Evolutionary conservation across 345 rosid species (phyloP).

Genomic region (Lumnitzera racemosa): DNA sequence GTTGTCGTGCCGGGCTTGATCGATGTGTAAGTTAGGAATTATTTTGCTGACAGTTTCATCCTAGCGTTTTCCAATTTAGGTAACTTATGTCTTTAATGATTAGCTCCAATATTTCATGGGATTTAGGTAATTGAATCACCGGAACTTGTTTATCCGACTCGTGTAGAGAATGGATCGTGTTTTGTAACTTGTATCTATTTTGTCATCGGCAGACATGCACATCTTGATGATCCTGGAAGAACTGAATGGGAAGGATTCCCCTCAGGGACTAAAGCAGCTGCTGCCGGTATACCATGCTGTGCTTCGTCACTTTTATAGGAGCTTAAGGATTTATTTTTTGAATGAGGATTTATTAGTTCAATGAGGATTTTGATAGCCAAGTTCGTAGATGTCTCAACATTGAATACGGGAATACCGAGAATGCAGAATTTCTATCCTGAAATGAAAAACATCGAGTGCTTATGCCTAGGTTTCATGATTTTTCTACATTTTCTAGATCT

Average conservation of each 20-base stretch:
- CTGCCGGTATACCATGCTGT: constrained; percentile 55
- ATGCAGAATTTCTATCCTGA: no score
- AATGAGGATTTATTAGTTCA: not conserved
- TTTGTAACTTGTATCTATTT: not conserved
- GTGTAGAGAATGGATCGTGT: no score
- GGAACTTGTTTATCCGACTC: no score
- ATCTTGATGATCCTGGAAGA: constrained; percentile 99
- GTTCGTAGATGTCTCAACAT: no score
- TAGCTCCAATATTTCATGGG: no score
- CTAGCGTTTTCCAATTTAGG: not conserved
- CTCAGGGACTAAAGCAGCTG: constrained; percentile 95
- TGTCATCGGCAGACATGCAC: constrained; percentile 60
- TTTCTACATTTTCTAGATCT: no score
- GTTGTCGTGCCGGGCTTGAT: constrained; percentile 93
- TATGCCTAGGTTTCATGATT: no score
- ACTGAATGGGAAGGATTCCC: constrained; percentile 97
- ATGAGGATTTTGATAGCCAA: no score
- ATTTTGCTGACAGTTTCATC: not conserved
- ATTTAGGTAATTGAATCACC: no score
- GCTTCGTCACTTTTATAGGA: not conserved
- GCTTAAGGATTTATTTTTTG: not conserved
- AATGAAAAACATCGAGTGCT: no score
- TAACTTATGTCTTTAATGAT: no score
- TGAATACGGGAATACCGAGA: no score
- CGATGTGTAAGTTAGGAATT: constrained; percentile 59